These are phyloP conservation scores for Colletotrichum paranaense DNA, from an alignment of 2,329 filamentous ascomycete genomes.

Conservation along the genomic window DNA sequence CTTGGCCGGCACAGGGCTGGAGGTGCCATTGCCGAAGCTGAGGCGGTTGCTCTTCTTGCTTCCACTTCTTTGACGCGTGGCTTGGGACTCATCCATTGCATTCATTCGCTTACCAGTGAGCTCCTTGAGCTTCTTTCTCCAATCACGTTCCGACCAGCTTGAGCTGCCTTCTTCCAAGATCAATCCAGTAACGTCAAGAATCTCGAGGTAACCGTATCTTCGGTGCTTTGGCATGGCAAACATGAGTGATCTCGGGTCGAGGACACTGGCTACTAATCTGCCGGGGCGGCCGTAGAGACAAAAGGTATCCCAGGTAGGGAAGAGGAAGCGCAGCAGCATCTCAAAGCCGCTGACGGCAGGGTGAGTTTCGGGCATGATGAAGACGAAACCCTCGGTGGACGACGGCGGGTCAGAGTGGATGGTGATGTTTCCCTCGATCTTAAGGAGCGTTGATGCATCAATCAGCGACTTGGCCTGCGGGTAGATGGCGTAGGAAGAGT, in stretches of 20 bases:
- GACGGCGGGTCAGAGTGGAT: slow-evolving; percentile 84
- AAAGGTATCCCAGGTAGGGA: slow-evolving; percentile 95
- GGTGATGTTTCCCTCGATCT: slow-evolving; percentile 90
- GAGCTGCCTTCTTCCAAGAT: slow-evolving; percentile 83
- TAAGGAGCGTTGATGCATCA: slow-evolving; percentile 92
- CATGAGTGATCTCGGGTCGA: slow-evolving; percentile 92
- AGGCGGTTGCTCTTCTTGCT: slow-evolving; percentile 69
- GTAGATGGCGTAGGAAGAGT: slow-evolving; percentile 94
- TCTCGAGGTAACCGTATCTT: slow-evolving; percentile 90
- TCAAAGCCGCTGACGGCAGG: slow-evolving; percentile 95
- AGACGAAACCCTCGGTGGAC: slow-evolving; percentile 91
- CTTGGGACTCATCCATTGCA: slow-evolving; percentile 55
- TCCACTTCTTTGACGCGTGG: slow-evolving; percentile 60
- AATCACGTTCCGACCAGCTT: slow-evolving; percentile 86
- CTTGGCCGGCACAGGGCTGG: slow-evolving; percentile 44
- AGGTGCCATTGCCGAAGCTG: slow-evolving; percentile 58
- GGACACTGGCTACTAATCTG: slow-evolving; percentile 85
- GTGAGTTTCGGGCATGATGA: slow-evolving; percentile 95
- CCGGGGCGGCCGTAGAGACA: slow-evolving; percentile 89
- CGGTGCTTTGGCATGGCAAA: slow-evolving; percentile 95
- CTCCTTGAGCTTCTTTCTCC: slow-evolving; percentile 90
- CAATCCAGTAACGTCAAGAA: slow-evolving; percentile 83
- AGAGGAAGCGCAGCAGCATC: slow-evolving; percentile 91
- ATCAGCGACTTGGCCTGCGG: slow-evolving; percentile 94
- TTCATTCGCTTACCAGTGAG: slow-evolving; percentile 84